phyloP scores from a whole-genome alignment of 2,329 filamentous ascomycete species.

The Pleoardoris graminearum region DNA sequence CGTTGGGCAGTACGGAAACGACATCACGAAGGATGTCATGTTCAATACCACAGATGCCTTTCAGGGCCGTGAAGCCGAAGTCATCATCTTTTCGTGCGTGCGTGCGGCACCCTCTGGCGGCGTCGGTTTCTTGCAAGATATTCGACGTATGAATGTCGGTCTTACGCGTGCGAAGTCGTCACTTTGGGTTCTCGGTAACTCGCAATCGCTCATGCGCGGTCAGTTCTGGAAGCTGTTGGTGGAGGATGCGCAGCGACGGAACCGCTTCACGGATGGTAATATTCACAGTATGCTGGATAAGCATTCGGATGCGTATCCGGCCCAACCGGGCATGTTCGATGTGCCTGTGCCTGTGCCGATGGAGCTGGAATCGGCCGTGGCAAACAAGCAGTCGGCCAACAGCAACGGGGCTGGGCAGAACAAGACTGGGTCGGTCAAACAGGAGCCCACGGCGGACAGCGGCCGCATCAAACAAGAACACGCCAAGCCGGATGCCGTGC shows the following conservation, averaged over 20 bases:
- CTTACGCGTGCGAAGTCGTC: conserved; percentile 95
- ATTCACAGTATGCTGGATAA: conserved; percentile 58
- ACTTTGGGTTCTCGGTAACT: conserved; percentile 94
- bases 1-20: conserved; percentile 69
- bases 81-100: conserved; percentile 99
- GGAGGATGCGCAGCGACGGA: conserved; percentile 73
- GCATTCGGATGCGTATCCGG: conserved; percentile 52
- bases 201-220: conserved; percentile 80
- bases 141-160: conserved; percentile 98
- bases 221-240: conserved; percentile 90
- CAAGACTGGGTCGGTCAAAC: conserved; percentile 18
- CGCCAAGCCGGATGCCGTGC: background rate
- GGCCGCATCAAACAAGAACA: conserved; percentile 22
- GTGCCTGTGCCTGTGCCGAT: conserved; percentile 26
- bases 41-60: conserved; percentile 99
- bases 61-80: conserved; percentile 92
- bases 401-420: conserved; percentile 1
- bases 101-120: conserved; percentile 89
- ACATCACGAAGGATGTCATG: conserved; percentile 78
- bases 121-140: conserved; percentile 97
- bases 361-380: conserved; percentile 25
- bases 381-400: conserved; percentile 29
- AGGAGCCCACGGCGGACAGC: conserved; percentile 20
- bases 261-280: conserved; percentile 75
- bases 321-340: conserved; percentile 23